phyloP scores from a whole-genome alignment of 164 flowering plant genomes.

The Nymphaea thermarum region DNA sequence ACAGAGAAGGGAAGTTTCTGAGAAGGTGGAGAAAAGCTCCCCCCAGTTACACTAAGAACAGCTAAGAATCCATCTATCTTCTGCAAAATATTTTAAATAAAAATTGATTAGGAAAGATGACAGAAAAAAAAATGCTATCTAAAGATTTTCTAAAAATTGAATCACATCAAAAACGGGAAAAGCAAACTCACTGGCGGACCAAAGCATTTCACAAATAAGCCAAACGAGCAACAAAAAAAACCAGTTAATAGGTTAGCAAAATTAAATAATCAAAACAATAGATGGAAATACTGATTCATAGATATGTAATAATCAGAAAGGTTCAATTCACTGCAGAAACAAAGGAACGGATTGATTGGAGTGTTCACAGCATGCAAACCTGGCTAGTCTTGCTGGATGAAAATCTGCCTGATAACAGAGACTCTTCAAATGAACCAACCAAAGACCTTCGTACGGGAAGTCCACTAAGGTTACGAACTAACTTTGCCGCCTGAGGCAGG shows the following conservation, averaged over 20 bases:
- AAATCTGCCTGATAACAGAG: slow-evolving; percentile 76
- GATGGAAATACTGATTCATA: too few species aligned
- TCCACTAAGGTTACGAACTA: slow-evolving; percentile 39
- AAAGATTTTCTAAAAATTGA: not conserved
- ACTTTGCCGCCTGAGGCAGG: slow-evolving; percentile 15
- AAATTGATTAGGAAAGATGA: not conserved
- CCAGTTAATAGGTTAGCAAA: too few species aligned
- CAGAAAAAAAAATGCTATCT: not conserved
- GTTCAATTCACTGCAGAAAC: too few species aligned
- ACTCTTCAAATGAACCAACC: slow-evolving; percentile 98
- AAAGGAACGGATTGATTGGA: too few species aligned
- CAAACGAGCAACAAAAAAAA: too few species aligned
- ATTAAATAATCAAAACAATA: too few species aligned
- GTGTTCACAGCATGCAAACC: slow-evolving; percentile 23
- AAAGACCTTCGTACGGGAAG: slow-evolving; percentile 64
- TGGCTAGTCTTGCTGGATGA: slow-evolving; percentile 40
- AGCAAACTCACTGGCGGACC: not conserved
- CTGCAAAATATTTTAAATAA: slow-evolving; percentile 20
- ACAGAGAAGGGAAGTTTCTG: slow-evolving; percentile 90
- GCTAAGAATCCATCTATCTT: slow-evolving; percentile 87
- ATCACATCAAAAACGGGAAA: not conserved
- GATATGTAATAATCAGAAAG: too few species aligned
- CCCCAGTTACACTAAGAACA: slow-evolving; percentile 71
- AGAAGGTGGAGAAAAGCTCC: slow-evolving; percentile 71
- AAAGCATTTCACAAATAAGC: not conserved